Conservation (phyloP, 2,329 filamentous ascomycete species). For the Coniochaeta sp. region DNA sequence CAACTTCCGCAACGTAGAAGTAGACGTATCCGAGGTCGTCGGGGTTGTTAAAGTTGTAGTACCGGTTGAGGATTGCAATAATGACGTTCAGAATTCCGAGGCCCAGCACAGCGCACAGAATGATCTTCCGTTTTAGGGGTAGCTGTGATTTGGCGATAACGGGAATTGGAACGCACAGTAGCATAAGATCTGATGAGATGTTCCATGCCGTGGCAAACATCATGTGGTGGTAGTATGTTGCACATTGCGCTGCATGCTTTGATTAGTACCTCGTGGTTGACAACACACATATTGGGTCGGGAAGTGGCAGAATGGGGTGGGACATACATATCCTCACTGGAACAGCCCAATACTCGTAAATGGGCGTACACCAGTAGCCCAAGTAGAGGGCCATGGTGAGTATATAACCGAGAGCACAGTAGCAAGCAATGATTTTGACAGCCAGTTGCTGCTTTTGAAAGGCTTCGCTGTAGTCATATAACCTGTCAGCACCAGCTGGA, state of each 20-base stretch:
- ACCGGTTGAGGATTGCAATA: slow-evolving; percentile 51
- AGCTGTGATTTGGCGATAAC: slow-evolving; percentile 32
- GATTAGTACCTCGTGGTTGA: slow-evolving; percentile 4
- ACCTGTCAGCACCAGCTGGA: background rate
- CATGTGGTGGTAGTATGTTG: slow-evolving; percentile 37
- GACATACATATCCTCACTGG: slow-evolving; percentile 27
- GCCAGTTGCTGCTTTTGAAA: slow-evolving; percentile 22
- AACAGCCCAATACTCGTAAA: slow-evolving; percentile 42
- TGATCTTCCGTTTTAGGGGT: slow-evolving; percentile 34
- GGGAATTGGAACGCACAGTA: slow-evolving; percentile 36
- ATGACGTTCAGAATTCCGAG: slow-evolving; percentile 44
- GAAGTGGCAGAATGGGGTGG: background rate
- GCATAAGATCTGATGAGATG: slow-evolving; percentile 34
- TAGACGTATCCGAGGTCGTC: slow-evolving; percentile 49
- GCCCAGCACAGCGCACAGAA: slow-evolving; percentile 46
- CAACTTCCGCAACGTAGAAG: slow-evolving; percentile 54
- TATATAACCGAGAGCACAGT: slow-evolving; percentile 35
- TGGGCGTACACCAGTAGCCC: slow-evolving; percentile 45
- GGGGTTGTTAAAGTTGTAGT: slow-evolving; percentile 50
- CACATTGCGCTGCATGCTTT: slow-evolving; percentile 27
- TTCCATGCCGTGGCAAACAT: slow-evolving; percentile 39
- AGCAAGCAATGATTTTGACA: slow-evolving; percentile 34
- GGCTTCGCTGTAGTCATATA: slow-evolving; percentile 9
- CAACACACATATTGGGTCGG: too few species aligned
- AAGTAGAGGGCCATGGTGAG: slow-evolving; percentile 42